Base-by-base conservation (phyloP, 768 basidiomycete species). In the Imleria badia region DNA sequence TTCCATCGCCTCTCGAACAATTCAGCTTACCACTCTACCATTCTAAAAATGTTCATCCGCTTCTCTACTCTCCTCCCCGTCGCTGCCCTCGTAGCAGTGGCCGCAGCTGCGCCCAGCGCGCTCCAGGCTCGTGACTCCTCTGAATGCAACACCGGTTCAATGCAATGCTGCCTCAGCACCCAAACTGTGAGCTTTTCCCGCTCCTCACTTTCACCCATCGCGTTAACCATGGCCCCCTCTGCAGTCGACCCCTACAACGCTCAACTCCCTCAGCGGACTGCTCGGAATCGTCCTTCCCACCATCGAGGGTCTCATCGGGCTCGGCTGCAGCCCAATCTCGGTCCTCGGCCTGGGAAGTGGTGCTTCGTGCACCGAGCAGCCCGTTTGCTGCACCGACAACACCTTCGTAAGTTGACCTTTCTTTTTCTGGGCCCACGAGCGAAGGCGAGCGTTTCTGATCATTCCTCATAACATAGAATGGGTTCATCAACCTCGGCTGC, bases 341-440 rank as follows among this genome's bases (percentile, higher is more conserved):
- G 22, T 2, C 1, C 3, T 44, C 2, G 49, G 52, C 1, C 3
- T 23, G 1, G 51, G 47, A 17, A 48, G 35, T 10, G 53, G 45
- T 14, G n/a, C 41, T 1, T 1, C 12, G 1, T 64, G 63, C 48
- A 35, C 23, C 11, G 33, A 41, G 19, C 34, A 59, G 22, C 41
- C 63, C 0, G 56, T 64, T 30, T 64, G 63, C 35, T 65, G 63
- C 54, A 44, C 34, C 14, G 44, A 31, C 5, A 42, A 61, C 6
- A n/a, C 3, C 5, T 56, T 47, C 3, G 63, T 64, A 17, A 56
- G 56, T 34, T 11, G 3, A 10, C 1, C 1, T 14, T 22, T 9
- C n/a, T 9, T 29, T 39, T 3, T n/a, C 38, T 4, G 5, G 10
- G 8, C 2, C 5, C 23, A 22, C 17, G 15, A 42, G 22, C 6